Percentiles rank a stretch among this genome's conserved stretches.
Conservation (phyloP, 2,329 filamentous ascomycete genomes). For the Podosphaera xanthii region DNA sequence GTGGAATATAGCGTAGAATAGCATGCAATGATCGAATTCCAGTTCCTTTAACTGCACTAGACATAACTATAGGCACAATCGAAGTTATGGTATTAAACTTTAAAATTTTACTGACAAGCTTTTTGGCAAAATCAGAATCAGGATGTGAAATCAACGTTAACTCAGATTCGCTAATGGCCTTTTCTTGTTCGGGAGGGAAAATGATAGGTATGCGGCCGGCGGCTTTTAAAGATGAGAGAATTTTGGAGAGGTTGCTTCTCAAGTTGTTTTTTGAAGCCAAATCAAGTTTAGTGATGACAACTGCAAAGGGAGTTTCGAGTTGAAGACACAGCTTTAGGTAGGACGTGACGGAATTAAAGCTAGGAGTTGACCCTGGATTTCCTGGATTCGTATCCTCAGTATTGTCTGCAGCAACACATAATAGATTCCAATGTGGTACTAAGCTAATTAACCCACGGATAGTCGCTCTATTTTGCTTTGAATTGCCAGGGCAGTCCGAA, state of each 20-base stretch:
- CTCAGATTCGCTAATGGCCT: slow-evolving; percentile 21
- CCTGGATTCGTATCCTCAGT: slow-evolving; percentile 43
- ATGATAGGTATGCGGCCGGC: slow-evolving; percentile 53
- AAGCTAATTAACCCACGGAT: slow-evolving; percentile 80
- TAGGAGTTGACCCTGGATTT: not conserved
- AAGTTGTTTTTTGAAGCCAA: slow-evolving; percentile 53
- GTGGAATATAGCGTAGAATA: slow-evolving; percentile 51
- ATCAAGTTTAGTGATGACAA: slow-evolving; percentile 82
- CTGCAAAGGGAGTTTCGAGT: slow-evolving; percentile 50
- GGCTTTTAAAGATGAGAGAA: slow-evolving; percentile 58
- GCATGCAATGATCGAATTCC: slow-evolving; percentile 69
- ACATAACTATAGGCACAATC: slow-evolving; percentile 65
- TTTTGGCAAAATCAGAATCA: slow-evolving; percentile 35
- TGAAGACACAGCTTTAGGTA: slow-evolving; percentile 73
- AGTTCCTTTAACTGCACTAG: slow-evolving; percentile 64
- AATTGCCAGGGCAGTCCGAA: slow-evolving; percentile 78
- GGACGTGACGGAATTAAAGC: slow-evolving; percentile 32
- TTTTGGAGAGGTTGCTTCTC: slow-evolving; percentile 43
- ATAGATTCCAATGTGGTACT: slow-evolving; percentile 80
- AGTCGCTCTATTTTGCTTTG: slow-evolving; percentile 72
- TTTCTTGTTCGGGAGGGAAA: slow-evolving; percentile 34
- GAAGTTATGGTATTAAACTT: slow-evolving; percentile 16
- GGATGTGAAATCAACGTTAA: slow-evolving; percentile 30
- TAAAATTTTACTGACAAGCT: slow-evolving; percentile 28
- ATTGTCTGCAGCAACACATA: slow-evolving; percentile 55